A percentile compares a stretch with the other conserved stretches of the same genome.
Evolutionary conservation across 768 basidiomycete genomes (phyloP).

Genomic region (Boletus bicolor): DNA sequence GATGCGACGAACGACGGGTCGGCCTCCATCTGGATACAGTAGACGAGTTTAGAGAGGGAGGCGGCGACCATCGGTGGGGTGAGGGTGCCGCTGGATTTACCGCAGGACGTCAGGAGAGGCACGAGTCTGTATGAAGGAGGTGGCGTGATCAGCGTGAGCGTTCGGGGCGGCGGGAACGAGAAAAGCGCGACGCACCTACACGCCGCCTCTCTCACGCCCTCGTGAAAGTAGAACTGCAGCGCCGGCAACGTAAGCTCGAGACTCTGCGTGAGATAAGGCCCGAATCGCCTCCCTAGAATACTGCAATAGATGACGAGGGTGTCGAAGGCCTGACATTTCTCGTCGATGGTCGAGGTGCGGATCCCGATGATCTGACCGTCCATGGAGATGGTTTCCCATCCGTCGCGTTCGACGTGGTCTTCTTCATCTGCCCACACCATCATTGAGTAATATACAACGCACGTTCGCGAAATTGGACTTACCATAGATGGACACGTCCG

Average conservation of each 20-base stretch:
- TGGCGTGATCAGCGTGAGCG: background rate
- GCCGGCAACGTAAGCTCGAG: slow-evolving; percentile 72
- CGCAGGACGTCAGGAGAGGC: slow-evolving; percentile 66
- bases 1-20: slow-evolving; percentile 78
- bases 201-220: slow-evolving; percentile 77
- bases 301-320: slow-evolving; percentile 81
- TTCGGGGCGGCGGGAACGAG: background rate
- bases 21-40: slow-evolving; percentile 60
- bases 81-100: slow-evolving; percentile 61
- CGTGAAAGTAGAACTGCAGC: slow-evolving; percentile 76
- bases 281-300: slow-evolving; percentile 61
- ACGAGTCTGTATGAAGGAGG: slow-evolving; percentile 49
- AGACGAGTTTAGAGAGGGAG: slow-evolving; percentile 62
- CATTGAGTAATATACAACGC: background rate
- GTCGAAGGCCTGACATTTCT: slow-evolving; percentile 86
- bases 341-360: slow-evolving; percentile 76
- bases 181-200: slow-evolving; percentile 50
- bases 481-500: slow-evolving; percentile 75
- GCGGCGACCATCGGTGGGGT: slow-evolving; percentile 67
- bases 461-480: background rate
- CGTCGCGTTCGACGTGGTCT: slow-evolving; percentile 56
- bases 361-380: slow-evolving; percentile 77
- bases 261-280: slow-evolving; percentile 67
- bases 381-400: slow-evolving; percentile 76
- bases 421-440: slow-evolving; percentile 42